Evolutionary conservation across 768 basidiomycete species (phyloP).

Genomic region (Dacryopinax primogenitus): DNA sequence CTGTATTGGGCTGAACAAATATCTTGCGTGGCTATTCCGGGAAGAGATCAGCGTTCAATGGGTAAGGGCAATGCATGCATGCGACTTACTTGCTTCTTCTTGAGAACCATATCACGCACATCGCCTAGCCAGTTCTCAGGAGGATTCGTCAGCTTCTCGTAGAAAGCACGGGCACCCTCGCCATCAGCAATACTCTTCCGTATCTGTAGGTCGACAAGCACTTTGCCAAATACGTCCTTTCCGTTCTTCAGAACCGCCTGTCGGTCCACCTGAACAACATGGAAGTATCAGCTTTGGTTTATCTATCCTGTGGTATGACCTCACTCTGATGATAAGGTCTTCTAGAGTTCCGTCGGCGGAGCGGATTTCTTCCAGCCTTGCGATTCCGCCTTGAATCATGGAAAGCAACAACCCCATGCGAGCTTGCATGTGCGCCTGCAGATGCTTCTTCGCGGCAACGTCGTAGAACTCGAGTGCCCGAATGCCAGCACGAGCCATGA

Average conservation of each 20-base stretch:
- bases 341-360: slow-evolving; percentile 44
- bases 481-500: slow-evolving; percentile 77
- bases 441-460: slow-evolving; percentile 65
- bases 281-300: not conserved
- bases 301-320: slow-evolving; percentile 19
- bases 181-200: slow-evolving; percentile 79
- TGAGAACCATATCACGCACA: slow-evolving; percentile 62
- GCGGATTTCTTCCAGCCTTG: slow-evolving; percentile 54
- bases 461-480: slow-evolving; percentile 74
- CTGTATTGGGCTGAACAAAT: slow-evolving; percentile 68
- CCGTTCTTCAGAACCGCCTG: slow-evolving; percentile 52
- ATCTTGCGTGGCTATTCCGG: slow-evolving; percentile 59
- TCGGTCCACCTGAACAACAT: slow-evolving; percentile 49
- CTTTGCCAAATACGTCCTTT: slow-evolving; percentile 52
- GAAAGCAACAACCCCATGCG: slow-evolving; percentile 73
- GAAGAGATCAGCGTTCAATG: not conserved
- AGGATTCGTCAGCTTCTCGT: slow-evolving; percentile 66
- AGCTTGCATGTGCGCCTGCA: slow-evolving; percentile 85
- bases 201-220: slow-evolving; percentile 69
- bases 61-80: not conserved
- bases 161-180: slow-evolving; percentile 62
- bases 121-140: slow-evolving; percentile 57
- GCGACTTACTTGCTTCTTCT: slow-evolving; percentile 56
- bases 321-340: slow-evolving; percentile 56
- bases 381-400: slow-evolving; percentile 58